Evolutionary conservation across 2,329 filamentous ascomycete species (phyloP), one percentile per base, ranked within the genome.

Genomic region (Scedosporium minutisporum): DNA sequence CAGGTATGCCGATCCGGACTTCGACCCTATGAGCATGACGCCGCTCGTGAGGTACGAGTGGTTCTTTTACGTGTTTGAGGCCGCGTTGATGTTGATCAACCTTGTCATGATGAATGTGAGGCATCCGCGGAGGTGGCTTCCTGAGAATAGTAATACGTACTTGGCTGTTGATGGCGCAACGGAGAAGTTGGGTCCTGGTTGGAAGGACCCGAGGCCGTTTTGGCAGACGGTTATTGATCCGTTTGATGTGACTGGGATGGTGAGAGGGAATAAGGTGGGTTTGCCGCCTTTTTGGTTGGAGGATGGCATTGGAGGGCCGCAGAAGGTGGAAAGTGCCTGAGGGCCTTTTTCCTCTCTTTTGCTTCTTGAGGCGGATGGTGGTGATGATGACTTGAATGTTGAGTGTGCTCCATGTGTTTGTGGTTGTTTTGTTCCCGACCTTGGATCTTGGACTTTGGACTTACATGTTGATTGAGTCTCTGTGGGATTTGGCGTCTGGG

Each of bases 51-150:
- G 80, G 23, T 81, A 84, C 65, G 82, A 86, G 69, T 82, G 78
- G 77, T 85, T 78, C 70, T 86, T 86, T 65, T 84, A 81, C 67
- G 75, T 85, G 21, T 85, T 85, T 63, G 83, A 86, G 71, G 79
- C 76, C 1, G 65, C 68, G 0, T 69, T 83, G 12, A 85, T 85
- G 83, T 66, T 84, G 1, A 48, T 67, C 55, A 85, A 85, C 66
- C 73, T 74, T 9, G 69, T 75, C 38, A 67, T 85, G 66, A 75
- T 82, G 69, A 85, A 84, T 64, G 46, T 75, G 2, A 71, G 78
- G 4, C 80, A 85, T 65, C 82, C 82, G 23, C 74, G 82, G 42
- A 73, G 73, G 33, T 83, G 75, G 66, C 70, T 86, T 18, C 83
- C 83, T 0, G 67, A 72, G 63, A 77, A 74, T 63, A 76, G 77